phyloP scores from a whole-genome alignment of 345 rosid species.

The Murraya paniculata region DNA sequence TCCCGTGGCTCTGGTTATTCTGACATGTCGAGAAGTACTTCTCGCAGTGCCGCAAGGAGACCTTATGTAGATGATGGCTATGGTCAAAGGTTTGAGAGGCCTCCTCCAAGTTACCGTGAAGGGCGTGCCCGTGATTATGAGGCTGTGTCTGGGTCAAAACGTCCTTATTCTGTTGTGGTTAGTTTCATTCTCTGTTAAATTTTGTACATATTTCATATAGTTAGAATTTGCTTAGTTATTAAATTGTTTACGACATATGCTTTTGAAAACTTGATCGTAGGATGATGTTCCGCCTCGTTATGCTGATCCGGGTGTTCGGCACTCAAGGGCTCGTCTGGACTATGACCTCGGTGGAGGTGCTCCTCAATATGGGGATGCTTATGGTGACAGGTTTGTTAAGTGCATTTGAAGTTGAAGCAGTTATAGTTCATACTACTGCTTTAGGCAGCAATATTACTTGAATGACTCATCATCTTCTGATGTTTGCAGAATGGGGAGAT shows the following conservation, averaged over 20 bases:
- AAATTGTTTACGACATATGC: background rate
- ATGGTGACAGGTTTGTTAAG: slow-evolving; percentile 71
- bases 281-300: slow-evolving; percentile 87
- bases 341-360: slow-evolving; percentile 62
- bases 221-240: background rate
- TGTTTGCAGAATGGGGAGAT: slow-evolving; percentile 72
- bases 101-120: slow-evolving; percentile 70
- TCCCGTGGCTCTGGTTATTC: slow-evolving; percentile 72
- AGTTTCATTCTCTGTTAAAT: slow-evolving; percentile 23
- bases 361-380: slow-evolving; percentile 77
- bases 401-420: background rate
- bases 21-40: slow-evolving; percentile 61
- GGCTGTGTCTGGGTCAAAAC: slow-evolving; percentile 79
- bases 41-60: slow-evolving; percentile 75
- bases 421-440: background rate
- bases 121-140: slow-evolving; percentile 85
- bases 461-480: slow-evolving; percentile 5
- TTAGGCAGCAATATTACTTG: background rate
- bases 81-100: slow-evolving; percentile 79
- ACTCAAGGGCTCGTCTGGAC: slow-evolving; percentile 88
- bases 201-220: background rate
- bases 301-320: slow-evolving; percentile 66
- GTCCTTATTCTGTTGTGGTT: slow-evolving; percentile 82
- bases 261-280: slow-evolving; percentile 37
- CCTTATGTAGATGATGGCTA: slow-evolving; percentile 76